Evolutionary conservation across 75 land plant genomes (phyloP), one percentile per base, ranked within the genome.

Genomic region (Pinus tabuliformis): DNA sequence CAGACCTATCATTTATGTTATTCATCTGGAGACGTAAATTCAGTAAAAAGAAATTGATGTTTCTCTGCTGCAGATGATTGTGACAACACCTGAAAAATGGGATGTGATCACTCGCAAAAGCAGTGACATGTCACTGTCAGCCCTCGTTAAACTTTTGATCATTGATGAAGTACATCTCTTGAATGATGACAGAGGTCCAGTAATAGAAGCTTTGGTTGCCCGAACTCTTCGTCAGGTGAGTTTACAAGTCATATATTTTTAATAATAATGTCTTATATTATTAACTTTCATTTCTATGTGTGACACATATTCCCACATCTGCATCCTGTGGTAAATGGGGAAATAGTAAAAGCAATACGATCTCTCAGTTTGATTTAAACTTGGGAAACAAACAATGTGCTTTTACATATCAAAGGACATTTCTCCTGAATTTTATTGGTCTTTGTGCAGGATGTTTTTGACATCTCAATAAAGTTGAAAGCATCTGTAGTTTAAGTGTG

Each of bases 101-200:
- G 99, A 97, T 83, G 99, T 97, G 56, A 97, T 97, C 61, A 97
- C 99, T 74, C 95, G 99, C 20, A 97, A 97, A 76, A 95, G 93
- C 76, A 97, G 96, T 87, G 99, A 97, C 59, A 95, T 97, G 94
- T 83, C 99, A 30, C 77, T 97, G 71, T 94, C 99, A 21, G 84
- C 85, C 80, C 84, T 97, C 24, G 99, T 97, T 70, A 97, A 97
- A 79, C 92, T 97, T 36, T 83, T 97, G 66, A 97, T 97, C 70
- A 97, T 97, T 88, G 99, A 97, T 83, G 99, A 97, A 81, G 99
- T 97, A 42, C 99, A 97, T 81, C 92, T 97, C n/a, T 70, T 97
- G 78, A 97, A 97, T 89, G 99, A 97, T 90, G 99, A 97, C 52
- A 90, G 99, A 86, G 99, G 99, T 56, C 92, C 98, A 78, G 99